Evolutionary conservation across 306 rosid genomes (phyloP), one percentile per base, ranked within the genome.

Genomic region (Betula pendula): DNA sequence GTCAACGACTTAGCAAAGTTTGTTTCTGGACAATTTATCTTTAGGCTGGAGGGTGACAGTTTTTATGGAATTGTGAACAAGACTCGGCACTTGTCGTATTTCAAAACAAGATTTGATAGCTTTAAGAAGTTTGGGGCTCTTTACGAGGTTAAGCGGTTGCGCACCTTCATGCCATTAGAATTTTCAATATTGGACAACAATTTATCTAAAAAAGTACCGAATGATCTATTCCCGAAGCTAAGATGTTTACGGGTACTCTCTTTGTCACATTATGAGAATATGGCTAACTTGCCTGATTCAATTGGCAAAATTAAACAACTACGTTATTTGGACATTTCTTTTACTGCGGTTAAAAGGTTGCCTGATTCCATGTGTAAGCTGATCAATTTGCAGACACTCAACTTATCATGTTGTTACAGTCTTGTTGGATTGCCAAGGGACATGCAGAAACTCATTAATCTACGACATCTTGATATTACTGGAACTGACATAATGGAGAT

Each of bases 1-100:
- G 51, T 86, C 16, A 56, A 80, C 52, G 90, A 86, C 52, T 56
- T 89, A 15, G 86, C 88, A n/a, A 77, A 80, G 29, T 50, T 22
- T 63, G 48, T 78, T 12, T 73, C 74, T 1, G 71, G 79, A 13
- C 65, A 75, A 20, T 67, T 66, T 13, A 75, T 43, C 55, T 72
- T 44, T 17, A 71, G 56, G 49, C 51, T 68, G 43, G 76, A 72
- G 44, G 75, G 68, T 3, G 7, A 15, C 6, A 14, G 35, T 11
- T 31, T 42, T 31, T 0, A 8, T 19, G 65, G 10, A 48, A 24
- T 66, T 1, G 5, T 42, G 0, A 20, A 33, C 6, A 75, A 65
- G 29, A 52, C 60, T 22, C 86, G 87, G 2, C 86, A 89, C 67
- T 45, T 83, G 4, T 84, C 89, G 0, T 84, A 49, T 45, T 49